Evolutionary conservation across 176 grass and related monocot genomes (phyloP), one percentile per base, ranked within the genome.

Genomic region (Carex pumila): DNA sequence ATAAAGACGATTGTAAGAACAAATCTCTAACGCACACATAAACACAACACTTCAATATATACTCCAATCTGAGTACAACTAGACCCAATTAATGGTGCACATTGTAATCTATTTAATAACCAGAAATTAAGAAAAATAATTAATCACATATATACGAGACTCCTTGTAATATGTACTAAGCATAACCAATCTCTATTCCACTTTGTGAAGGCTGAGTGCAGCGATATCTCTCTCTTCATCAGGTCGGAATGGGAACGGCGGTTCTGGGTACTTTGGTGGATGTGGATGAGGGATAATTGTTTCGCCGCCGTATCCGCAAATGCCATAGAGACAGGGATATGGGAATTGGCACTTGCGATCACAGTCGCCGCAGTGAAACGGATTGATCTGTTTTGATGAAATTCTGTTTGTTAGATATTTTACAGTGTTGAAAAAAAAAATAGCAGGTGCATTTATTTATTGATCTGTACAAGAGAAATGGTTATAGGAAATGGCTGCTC

Each of bases 361-460:
- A 54, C 85, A 71, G 1, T 86, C 85, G 9, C 85, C 85, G 68
- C 85, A 86, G 61, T 86, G 72, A 21, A 81, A 80, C 0, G 75
- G 76, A 31, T 80, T 81, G 7, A 56, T 7, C 81, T 83, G 37
- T 68, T 55, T 3, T 50, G 12, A 81, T 81, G 13, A 7, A 81
- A 61, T 60, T 81, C 17, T 45, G 18, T 43, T 62, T 62, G 55
- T 64, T 43, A 64, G 58, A 65, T 78, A 45, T 78, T 14, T 78
- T 34, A 34, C 29, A 78, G 34, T 36, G 6, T 2, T 22, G n/a
- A 79, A 36, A 58, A 80, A 80, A 57, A 25, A 18, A 37, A 37
- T 60, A 60, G 13, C 76, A 34, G 14, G 10, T 52, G 29, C 14
- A 34, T 12, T 30, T 10, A 57, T 55, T 79, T 49, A 49, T 10